A percentile compares a stretch with the other conserved stretches of the same genome.
Evolutionary conservation across 2,329 filamentous ascomycete genomes (phyloP).

Genomic region (Colletotrichum musae): DNA sequence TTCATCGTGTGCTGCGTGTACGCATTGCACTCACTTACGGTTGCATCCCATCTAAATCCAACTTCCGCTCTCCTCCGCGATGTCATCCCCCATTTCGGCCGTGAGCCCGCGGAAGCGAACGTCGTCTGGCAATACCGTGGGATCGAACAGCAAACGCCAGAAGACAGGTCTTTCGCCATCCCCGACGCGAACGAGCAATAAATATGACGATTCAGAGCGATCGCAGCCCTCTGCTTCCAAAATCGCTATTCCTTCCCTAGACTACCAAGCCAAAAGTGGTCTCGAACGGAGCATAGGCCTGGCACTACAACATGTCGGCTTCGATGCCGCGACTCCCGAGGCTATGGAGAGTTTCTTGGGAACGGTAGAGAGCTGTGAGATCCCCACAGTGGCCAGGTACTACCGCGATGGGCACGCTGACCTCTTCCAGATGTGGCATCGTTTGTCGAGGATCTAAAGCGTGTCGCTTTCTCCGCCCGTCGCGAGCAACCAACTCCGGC

Average conservation of each 20-base stretch:
- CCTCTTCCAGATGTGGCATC: conserved; percentile 61
- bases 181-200: too few species aligned
- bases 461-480: conserved; percentile 62
- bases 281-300: conserved; percentile 70
- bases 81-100: conserved; percentile 16
- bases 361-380: conserved; percentile 71
- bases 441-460: conserved; percentile 64
- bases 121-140: conserved; percentile 16
- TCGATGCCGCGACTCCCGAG: conserved; percentile 66
- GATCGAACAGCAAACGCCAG: conserved; percentile 17
- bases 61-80: background rate
- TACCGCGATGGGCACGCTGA: conserved; percentile 43
- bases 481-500: conserved; percentile 67
- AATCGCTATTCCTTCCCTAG: conserved; percentile 45
- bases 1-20: too few species aligned
- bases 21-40: too few species aligned
- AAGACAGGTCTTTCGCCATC: conserved; percentile 15
- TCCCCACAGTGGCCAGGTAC: background rate
- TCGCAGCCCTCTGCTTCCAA: conserved; percentile 13
- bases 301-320: conserved; percentile 71
- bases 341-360: conserved; percentile 72
- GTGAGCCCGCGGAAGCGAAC: conserved; percentile 29
- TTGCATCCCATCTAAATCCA: too few species aligned
- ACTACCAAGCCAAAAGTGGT: conserved; percentile 55
- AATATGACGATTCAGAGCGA: conserved; percentile 2